Percentiles rank a stretch among this genome's conserved stretches.
Evolutionary conservation across 1,284 basidiomycete species (phyloP).

Genomic region (Cystobasidium pallidum): DNA sequence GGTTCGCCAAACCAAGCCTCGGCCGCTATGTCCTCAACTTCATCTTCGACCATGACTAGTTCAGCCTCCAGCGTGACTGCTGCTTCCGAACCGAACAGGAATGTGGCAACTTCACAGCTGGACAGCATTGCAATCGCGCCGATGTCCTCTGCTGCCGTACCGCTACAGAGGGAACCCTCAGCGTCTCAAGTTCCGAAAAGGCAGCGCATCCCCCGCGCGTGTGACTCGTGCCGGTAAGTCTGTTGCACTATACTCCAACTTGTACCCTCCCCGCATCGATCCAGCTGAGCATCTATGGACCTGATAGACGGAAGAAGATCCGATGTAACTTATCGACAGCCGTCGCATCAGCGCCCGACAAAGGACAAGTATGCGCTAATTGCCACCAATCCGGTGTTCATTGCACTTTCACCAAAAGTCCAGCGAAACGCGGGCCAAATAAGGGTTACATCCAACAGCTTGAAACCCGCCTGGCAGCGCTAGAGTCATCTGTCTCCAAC

Average conservation of each 20-base stretch:
- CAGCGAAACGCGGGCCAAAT: conserved; percentile 35
- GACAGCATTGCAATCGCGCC: not conserved
- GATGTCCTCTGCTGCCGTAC: not conserved
- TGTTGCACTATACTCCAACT: too few relatives aligned
- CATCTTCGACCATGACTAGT: conserved; percentile 9
- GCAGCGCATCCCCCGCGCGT: conserved; percentile 39
- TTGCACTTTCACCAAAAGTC: conserved; percentile 34
- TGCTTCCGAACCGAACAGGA: not conserved
- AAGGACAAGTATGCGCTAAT: conserved; percentile 16
- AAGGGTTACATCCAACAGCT: conserved; percentile 43
- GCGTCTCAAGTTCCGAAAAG: conserved; percentile 24
- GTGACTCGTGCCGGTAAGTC: conserved; percentile 40
- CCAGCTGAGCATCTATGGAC: not conserved
- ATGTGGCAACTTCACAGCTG: not conserved
- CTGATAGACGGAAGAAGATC: conserved; percentile 34
- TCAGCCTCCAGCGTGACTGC: conserved; percentile 5
- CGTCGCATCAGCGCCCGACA: not conserved
- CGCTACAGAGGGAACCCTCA: not conserved
- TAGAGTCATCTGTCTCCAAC: conserved; percentile 19
- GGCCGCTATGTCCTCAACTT: not conserved
- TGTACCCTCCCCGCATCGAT: too few relatives aligned
- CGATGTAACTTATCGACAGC: conserved; percentile 29
- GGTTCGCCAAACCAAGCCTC: not conserved
- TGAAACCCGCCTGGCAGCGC: conserved; percentile 29
- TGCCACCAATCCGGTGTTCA: conserved; percentile 29